Percentiles rank a stretch among this genome's conserved stretches.
Evolutionary conservation across 768 basidiomycete genomes (phyloP).

Genomic region (Tylopilus sp.): DNA sequence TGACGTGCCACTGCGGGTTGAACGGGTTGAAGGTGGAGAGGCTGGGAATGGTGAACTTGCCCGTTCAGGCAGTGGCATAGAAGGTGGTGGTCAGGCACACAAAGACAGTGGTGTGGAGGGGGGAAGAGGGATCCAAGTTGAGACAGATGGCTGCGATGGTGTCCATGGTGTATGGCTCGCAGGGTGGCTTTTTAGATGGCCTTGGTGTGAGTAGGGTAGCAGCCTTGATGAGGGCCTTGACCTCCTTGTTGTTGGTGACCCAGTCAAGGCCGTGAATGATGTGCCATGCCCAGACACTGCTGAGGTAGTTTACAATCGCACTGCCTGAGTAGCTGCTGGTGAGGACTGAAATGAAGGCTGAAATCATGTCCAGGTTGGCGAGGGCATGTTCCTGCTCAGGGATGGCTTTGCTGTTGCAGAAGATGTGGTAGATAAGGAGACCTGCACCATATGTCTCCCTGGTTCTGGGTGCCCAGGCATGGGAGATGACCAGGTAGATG

Average conservation of each 20-base stretch:
- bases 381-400: neutral
- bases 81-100: neutral
- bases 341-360: neutral
- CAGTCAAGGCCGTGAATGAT: neutral
- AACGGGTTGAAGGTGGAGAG: neutral
- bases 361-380: accelerated
- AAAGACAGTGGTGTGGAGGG: neutral
- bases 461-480: neutral
- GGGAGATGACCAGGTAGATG: too few relatives aligned
- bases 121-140: neutral
- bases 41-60: neutral
- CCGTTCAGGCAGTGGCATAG: neutral
- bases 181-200: neutral
- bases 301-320: neutral
- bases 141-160: neutral
- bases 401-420: neutral
- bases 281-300: neutral
- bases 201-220: neutral
- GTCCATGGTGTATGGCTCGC: neutral
- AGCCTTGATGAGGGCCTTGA: neutral
- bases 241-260: neutral
- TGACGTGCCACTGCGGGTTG: neutral
- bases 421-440: neutral
- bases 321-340: neutral
- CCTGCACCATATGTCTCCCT: neutral